Conservation (phyloP, 2,329 filamentous ascomycete species). For the Dactylellina haptotyla region DNA sequence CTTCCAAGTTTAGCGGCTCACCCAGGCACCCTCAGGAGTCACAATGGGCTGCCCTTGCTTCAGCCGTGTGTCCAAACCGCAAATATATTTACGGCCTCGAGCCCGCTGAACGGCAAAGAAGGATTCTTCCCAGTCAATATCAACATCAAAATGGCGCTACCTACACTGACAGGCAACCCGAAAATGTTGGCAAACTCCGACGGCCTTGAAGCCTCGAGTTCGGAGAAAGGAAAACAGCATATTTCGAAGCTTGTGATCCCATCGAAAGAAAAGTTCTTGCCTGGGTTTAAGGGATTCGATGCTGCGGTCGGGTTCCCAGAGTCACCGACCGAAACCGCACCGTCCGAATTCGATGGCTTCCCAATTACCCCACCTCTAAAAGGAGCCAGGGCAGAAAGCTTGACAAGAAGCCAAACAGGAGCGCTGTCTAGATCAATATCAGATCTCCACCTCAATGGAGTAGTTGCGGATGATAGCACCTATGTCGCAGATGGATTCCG, state of each 20-base stretch:
- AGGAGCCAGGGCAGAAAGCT: slow-evolving; percentile 18
- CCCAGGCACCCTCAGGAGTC: slow-evolving; percentile 14
- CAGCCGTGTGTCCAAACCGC: slow-evolving; percentile 27
- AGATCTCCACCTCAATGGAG: slow-evolving; percentile 22
- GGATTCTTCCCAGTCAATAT: slow-evolving; percentile 34
- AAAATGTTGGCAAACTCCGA: neutral
- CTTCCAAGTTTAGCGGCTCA: slow-evolving; percentile 29
- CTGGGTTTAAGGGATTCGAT: slow-evolving; percentile 43
- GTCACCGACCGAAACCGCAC: slow-evolving; percentile 34
- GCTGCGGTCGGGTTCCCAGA: slow-evolving; percentile 37
- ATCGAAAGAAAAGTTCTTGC: slow-evolving; percentile 44
- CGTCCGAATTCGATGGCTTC: slow-evolving; percentile 21
- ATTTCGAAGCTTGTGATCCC: slow-evolving; percentile 41
- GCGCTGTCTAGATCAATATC: slow-evolving; percentile 26
- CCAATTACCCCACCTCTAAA: slow-evolving; percentile 19
- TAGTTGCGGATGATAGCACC: neutral
- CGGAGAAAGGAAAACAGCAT: slow-evolving; percentile 21
- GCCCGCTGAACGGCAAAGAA: slow-evolving; percentile 16
- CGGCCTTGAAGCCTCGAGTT: slow-evolving; percentile 11
- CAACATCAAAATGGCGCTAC: slow-evolving; percentile 50
- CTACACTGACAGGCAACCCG: slow-evolving; percentile 23
- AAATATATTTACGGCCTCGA: slow-evolving; percentile 39
- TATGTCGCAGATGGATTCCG: slow-evolving; percentile 49
- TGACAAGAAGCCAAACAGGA: neutral
- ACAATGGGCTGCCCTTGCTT: slow-evolving; percentile 21